phyloP scores from a whole-genome alignment of 371 early-diverging fungal species.

The Saksenaea oblongispora region DNA sequence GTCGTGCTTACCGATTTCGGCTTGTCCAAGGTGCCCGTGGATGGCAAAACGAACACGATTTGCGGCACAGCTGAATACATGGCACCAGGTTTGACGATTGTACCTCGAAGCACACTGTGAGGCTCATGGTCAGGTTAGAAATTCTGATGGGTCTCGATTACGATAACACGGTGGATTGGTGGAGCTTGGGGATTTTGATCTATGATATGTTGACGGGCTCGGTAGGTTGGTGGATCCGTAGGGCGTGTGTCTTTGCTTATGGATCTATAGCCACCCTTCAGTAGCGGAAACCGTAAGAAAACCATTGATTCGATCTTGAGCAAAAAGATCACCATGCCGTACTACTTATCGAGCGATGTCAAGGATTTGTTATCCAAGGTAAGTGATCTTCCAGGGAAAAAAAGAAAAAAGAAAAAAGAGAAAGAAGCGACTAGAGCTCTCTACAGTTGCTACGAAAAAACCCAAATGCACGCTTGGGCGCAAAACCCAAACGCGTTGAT shows the following conservation, averaged over 20 bases:
- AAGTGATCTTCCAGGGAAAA: constrained; percentile 14
- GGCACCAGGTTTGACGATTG: constrained; percentile 36
- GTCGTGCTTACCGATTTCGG: constrained; percentile 92
- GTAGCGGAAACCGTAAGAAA: constrained; percentile 74
- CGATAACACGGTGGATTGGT: constrained; percentile 90
- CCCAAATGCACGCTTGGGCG: constrained; percentile 70
- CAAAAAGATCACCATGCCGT: constrained; percentile 74
- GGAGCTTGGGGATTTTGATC: constrained; percentile 90
- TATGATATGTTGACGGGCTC: constrained; percentile 88
- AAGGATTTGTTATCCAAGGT: constrained; percentile 57
- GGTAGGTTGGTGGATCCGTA: constrained; percentile 27
- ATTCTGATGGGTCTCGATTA: constrained; percentile 83
- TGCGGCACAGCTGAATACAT: constrained; percentile 93
- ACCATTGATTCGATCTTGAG: constrained; percentile 77
- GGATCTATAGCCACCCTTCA: constrained; percentile 67
- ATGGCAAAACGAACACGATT: constrained; percentile 79
- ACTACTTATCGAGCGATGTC: constrained; percentile 68
- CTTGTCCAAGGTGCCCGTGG: constrained; percentile 77
- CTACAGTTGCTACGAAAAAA: constrained; percentile 72
- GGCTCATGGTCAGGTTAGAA: constrained; percentile 59
- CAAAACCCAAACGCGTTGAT: constrained; percentile 67
- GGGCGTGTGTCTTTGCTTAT: not conserved
- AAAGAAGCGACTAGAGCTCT: not conserved
- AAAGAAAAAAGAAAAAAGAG: not conserved
- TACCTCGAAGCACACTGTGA: not conserved